Percentiles rank a stretch among this genome's conserved stretches.
These are phyloP conservation scores for Odonthalia washingtoniensis DNA, from an alignment of 31 red algal genomes.

Conservation along the genomic window DNA sequence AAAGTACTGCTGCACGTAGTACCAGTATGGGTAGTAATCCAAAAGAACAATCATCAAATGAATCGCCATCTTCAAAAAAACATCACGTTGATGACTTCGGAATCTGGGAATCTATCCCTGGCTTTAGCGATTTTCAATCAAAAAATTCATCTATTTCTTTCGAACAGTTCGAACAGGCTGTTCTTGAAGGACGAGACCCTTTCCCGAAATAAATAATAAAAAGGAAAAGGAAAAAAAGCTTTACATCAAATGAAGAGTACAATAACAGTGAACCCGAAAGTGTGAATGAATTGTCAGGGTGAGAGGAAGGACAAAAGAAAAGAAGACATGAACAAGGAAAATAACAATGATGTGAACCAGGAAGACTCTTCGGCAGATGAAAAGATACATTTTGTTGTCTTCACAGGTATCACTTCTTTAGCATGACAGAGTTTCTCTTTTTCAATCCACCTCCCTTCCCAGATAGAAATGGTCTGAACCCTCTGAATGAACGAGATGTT, in stretches of 20 bases:
- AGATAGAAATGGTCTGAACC: neutral
- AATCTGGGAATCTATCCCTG: constrained; percentile 26
- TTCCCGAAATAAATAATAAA: constrained; percentile 14
- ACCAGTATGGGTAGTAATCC: neutral
- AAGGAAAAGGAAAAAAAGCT: no score
- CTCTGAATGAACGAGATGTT: neutral
- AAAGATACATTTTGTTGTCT: no score
- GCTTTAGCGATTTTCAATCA: constrained; percentile 16
- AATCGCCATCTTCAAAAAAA: no score
- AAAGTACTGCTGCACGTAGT: neutral
- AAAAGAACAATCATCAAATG: no score
- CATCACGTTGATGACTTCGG: neutral
- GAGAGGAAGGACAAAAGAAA: no score
- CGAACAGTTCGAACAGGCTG: constrained; percentile 31
- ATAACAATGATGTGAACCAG: no score
- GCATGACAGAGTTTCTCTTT: neutral
- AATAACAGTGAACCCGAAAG: no score
- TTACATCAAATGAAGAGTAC: no score
- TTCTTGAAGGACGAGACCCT: constrained; percentile 32
- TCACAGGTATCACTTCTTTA: neutral
- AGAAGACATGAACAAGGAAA: no score
- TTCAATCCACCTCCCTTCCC: neutral
- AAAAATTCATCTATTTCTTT: constrained; percentile 10
- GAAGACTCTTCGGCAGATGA: no score
- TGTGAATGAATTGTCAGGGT: no score